Conservation (phyloP, 1,284 basidiomycete genomes). For the Boletus sp. region DNA sequence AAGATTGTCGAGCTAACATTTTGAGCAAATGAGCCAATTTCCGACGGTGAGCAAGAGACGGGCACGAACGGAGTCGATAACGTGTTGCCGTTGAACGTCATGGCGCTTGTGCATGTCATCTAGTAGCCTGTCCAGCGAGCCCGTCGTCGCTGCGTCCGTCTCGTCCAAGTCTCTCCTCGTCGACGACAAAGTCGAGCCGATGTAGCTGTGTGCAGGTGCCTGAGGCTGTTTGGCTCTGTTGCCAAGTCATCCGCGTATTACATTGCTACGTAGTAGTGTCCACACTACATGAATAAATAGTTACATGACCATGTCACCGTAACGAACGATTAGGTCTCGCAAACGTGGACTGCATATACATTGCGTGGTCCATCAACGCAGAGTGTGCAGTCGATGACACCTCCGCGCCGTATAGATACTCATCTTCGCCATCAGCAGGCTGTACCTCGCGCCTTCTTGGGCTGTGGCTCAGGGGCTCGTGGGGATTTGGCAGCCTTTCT, state of each 20-base stretch:
- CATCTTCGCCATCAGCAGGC: conserved; percentile 17
- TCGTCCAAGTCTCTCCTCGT: not conserved
- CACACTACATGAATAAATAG: not conserved
- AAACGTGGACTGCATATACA: conserved; percentile 24
- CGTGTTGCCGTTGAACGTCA: conserved; percentile 72
- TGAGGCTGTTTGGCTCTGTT: conserved; percentile 28
- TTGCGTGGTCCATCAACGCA: conserved; percentile 30
- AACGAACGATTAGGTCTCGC: conserved; percentile 6
- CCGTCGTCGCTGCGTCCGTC: conserved; percentile 18
- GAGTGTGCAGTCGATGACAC: conserved; percentile 29
- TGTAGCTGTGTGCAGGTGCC: too few relatives aligned
- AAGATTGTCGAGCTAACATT: conserved; percentile 57
- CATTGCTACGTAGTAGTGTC: not conserved
- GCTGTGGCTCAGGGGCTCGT: conserved; percentile 3
- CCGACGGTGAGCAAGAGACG: not conserved
- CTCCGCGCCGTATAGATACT: conserved; percentile 15
- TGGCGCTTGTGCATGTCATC: conserved; percentile 70
- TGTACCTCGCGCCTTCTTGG: not conserved
- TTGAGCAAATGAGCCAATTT: conserved; percentile 15
- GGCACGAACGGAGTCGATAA: conserved; percentile 62
- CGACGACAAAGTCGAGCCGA: not conserved
- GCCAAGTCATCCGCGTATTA: not conserved
- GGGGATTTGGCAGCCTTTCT: conserved; percentile 6
- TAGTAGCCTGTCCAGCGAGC: conserved; percentile 25
- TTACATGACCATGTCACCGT: conserved; percentile 9